Evolutionary conservation across 2,329 filamentous ascomycete genomes (phyloP), one percentile per base, ranked within the genome.

Genomic region (Dactylellina parvicollis): DNA sequence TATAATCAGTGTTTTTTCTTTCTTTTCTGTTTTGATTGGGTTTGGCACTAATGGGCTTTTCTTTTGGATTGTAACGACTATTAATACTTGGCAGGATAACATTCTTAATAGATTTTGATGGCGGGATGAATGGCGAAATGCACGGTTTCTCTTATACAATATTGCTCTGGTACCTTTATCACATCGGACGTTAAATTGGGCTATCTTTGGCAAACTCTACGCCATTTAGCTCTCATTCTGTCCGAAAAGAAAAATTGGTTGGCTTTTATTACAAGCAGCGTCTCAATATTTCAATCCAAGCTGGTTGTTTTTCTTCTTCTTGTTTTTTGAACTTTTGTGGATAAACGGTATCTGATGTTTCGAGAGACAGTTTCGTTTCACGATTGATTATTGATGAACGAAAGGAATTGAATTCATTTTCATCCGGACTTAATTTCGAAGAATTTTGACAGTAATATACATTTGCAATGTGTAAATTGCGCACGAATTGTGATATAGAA

Each of bases 211-310:
- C 44, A 49, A 24, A 38, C 47, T 52, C 49, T 44, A 72, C 67
- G 59, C 59, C 59, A 72, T 72, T 72, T 72, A 59, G 67, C 67
- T 72, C 67, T 72, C 67, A 72, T 72, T 72, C 67, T 59, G 67
- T 72, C 67, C 67, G 67, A 42, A n/a, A n/a, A 72, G 54, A 72
- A 22, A 18, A 72, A 72, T 34, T 28, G 10, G 24, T 46, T 40
- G 52, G 32, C 8, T 32, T 32, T 34, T 24, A 44, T 56, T 36
- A 36, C 16, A 24, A 28, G 42, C 4, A 24, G 24, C 34, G 26
- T 67, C 62, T 67, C 62, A 52, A 30, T 42, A 46, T 42, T 57
- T 44, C 50, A 40, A 32, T 9, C 50, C 47, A 26, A 32, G 47
- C 54, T 49, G 55, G 32, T 34, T 59, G 34, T 59, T 52, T 52